These are phyloP conservation scores for Claviceps sp. DNA, from an alignment of 2,329 filamentous ascomycete genomes.

Conservation along the genomic window DNA sequence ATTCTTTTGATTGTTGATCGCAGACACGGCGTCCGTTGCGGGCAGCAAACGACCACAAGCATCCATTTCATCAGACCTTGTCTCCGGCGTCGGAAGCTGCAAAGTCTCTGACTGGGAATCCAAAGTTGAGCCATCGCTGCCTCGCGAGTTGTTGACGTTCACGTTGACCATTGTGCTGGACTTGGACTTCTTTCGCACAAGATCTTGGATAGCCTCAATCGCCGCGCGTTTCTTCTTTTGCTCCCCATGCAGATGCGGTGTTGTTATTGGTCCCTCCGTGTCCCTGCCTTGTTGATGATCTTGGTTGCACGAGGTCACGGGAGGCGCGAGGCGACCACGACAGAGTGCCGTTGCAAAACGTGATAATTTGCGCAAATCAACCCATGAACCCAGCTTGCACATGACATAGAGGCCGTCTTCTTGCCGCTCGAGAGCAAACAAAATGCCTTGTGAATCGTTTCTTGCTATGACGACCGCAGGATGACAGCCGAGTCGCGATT, in stretches of 20 bases:
- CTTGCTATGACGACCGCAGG: slow-evolving; percentile 48
- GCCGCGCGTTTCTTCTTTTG: slow-evolving; percentile 43
- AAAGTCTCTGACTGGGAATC: background rate
- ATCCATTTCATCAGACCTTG: background rate
- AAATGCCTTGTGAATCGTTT: slow-evolving; percentile 36
- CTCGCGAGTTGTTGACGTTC: slow-evolving; percentile 12
- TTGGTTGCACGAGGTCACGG: slow-evolving; percentile 5
- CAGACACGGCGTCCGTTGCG: background rate
- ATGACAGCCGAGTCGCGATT: slow-evolving; percentile 41
- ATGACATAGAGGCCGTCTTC: slow-evolving; percentile 48
- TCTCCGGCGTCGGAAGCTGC: slow-evolving; percentile 10
- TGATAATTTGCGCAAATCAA: slow-evolving; percentile 42
- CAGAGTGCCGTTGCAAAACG: slow-evolving; percentile 30
- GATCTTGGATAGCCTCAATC: slow-evolving; percentile 49
- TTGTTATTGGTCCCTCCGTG: slow-evolving; percentile 21
- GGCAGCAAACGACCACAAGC: background rate
- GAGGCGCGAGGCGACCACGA: slow-evolving; percentile 15
- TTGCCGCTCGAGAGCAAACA: slow-evolving; percentile 56
- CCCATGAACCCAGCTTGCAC: slow-evolving; percentile 55
- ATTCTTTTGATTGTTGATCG: background rate
- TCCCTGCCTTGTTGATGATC: slow-evolving; percentile 6
- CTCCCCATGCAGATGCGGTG: slow-evolving; percentile 33
- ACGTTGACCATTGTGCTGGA: slow-evolving; percentile 29
- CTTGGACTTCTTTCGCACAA: slow-evolving; percentile 39
- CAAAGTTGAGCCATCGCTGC: slow-evolving; percentile 9